Conservation (phyloP, 805 yeast species). For the Cyberlindnera xylosilytica region DNA sequence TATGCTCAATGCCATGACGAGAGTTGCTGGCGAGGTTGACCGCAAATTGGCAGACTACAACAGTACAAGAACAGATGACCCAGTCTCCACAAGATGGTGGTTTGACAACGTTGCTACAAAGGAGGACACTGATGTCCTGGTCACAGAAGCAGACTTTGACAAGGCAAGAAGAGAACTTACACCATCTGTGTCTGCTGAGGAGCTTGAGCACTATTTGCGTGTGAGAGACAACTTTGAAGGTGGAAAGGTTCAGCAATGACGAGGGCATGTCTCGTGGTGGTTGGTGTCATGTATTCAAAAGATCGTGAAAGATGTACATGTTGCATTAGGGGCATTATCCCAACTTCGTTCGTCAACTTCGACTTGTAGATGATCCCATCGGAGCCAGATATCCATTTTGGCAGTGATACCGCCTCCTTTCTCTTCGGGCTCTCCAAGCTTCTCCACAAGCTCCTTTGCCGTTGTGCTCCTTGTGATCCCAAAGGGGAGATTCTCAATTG, state of each 20-base stretch:
- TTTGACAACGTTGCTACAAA: constrained; percentile 74
- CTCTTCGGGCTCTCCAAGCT: constrained; percentile 38
- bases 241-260: constrained; percentile 26
- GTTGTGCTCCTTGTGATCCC: constrained; percentile 19
- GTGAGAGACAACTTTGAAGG: constrained; percentile 86
- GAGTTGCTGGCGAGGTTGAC: constrained; percentile 79
- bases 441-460: constrained; percentile 30
- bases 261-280: too few relatives aligned
- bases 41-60: constrained; percentile 54
- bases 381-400: constrained; percentile 38
- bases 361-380: constrained; percentile 36
- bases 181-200: constrained; percentile 88
- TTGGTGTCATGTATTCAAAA: not conserved
- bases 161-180: constrained; percentile 68
- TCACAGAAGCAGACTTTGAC: constrained; percentile 68
- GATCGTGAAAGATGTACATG: constrained; percentile 21
- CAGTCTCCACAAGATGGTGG: constrained; percentile 79
- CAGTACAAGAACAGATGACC: constrained; percentile 36
- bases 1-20: constrained; percentile 93
- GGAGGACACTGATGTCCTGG: constrained; percentile 66
- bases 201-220: constrained; percentile 72
- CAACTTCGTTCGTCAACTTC: constrained; percentile 34
- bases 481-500: constrained; percentile 18
- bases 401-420: constrained; percentile 38
- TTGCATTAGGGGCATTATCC: constrained; percentile 30